Percentiles rank a stretch among this genome's conserved stretches.
phyloP scores from a whole-genome alignment of 306 rosid genomes.

The Vigna hirtella region DNA sequence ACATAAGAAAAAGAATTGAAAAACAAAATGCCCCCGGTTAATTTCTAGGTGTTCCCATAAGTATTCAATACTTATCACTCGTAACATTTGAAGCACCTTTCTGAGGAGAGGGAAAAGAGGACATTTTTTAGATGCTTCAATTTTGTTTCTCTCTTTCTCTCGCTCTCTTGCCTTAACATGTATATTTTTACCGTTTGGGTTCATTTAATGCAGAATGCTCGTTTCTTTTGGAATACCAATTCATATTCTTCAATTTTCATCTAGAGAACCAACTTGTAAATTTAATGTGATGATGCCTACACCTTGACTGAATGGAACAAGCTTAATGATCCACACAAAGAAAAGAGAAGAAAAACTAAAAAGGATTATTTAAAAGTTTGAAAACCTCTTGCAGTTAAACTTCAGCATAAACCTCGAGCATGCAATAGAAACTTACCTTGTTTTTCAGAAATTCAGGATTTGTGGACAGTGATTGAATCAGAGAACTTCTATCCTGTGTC shows the following conservation, averaged over 20 bases:
- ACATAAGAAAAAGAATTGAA: slow-evolving; percentile 4
- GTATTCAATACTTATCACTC: neutral
- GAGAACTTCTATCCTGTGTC: slow-evolving; percentile 86
- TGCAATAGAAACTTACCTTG: slow-evolving; percentile 58
- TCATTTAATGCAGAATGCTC: slow-evolving; percentile 19
- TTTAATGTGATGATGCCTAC: neutral
- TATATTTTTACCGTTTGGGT: slow-evolving; percentile 19
- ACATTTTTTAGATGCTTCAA: neutral
- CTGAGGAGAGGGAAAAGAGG: slow-evolving; percentile 1
- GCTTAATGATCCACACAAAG: neutral
- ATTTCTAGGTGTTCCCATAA: slow-evolving; percentile 24
- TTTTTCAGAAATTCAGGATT: slow-evolving; percentile 90
- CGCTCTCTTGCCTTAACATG: neutral
- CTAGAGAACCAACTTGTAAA: slow-evolving; percentile 3
- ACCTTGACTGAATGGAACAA: slow-evolving; percentile 1
- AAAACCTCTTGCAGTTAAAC: slow-evolving; percentile 33
- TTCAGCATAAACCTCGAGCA: slow-evolving; percentile 22
- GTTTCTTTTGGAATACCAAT: slow-evolving; percentile 17
- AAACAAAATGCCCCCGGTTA: slow-evolving; percentile 11
- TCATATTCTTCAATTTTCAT: slow-evolving; percentile 26
- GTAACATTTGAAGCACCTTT: neutral
- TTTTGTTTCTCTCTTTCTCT: neutral
- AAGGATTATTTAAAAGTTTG: slow-evolving; percentile 13
- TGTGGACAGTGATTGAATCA: slow-evolving; percentile 87
- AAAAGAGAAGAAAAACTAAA: neutral